Conservation (phyloP, 768 basidiomycete genomes). For the Termitomyces sp. region DNA sequence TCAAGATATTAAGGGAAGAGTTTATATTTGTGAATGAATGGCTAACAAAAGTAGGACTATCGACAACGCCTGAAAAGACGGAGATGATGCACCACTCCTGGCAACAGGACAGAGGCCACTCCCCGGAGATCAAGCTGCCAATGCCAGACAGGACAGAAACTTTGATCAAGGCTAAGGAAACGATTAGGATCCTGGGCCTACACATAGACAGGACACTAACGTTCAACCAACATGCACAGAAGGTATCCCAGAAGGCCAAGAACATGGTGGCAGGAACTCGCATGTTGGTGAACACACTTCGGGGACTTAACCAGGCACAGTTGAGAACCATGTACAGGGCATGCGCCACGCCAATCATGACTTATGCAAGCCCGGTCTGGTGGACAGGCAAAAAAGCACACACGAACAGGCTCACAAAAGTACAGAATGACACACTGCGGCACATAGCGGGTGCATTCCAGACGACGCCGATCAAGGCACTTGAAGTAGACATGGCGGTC, state of each 20-base stretch:
- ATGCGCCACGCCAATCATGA: background rate
- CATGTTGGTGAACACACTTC: background rate
- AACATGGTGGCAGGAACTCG: background rate
- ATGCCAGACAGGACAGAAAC: background rate
- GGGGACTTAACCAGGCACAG: background rate
- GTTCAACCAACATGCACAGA: background rate
- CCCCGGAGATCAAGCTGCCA: background rate
- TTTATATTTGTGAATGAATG: too few relatives aligned
- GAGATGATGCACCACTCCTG: background rate
- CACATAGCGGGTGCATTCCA: too few relatives aligned
- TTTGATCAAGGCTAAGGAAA: background rate
- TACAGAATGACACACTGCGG: background rate
- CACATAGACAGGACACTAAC: background rate
- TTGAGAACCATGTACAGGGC: background rate
- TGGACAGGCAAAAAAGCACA: background rate
- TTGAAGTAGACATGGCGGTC: too few relatives aligned
- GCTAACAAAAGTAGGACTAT: background rate
- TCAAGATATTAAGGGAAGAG: background rate
- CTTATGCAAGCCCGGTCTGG: background rate
- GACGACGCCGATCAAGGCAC: too few relatives aligned
- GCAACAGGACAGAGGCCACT: background rate
- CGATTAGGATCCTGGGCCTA: background rate
- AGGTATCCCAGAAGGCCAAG: background rate
- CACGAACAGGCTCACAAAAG: background rate
- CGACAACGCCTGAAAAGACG: background rate